A percentile compares a stretch with the other conserved stretches of the same genome.
Evolutionary conservation across 2,329 filamentous ascomycete species (phyloP).

Genomic region (Alternaria infectoria): DNA sequence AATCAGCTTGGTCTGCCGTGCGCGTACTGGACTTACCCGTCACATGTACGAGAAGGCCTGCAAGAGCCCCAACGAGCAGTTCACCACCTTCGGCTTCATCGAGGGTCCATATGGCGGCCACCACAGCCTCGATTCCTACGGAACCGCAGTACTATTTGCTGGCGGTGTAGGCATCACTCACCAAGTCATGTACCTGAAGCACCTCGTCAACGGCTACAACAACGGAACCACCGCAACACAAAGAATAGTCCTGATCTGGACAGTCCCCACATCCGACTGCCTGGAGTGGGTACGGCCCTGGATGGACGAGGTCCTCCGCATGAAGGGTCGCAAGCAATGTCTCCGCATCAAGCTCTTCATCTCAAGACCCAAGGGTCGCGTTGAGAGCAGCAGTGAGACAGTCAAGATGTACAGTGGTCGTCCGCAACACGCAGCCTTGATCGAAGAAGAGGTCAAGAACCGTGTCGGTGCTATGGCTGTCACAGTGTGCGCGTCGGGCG

Average conservation of each 20-base stretch:
- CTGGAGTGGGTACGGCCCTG: conserved; percentile 69
- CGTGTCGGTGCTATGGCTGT: conserved; percentile 66
- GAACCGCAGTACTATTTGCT: conserved; percentile 79
- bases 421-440: conserved; percentile 61
- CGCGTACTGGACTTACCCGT: conserved; percentile 75
- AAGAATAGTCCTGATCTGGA: conserved; percentile 78
- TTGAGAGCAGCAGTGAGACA: conserved; percentile 63
- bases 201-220: conserved; percentile 71
- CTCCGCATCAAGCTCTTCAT: conserved; percentile 68
- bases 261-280: conserved; percentile 73
- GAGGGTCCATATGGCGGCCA: conserved; percentile 80
- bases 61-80: conserved; percentile 63
- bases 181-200: conserved; percentile 75
- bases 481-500: conserved; percentile 68
- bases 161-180: conserved; percentile 84
- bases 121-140: conserved; percentile 75
- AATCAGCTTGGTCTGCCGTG: conserved; percentile 76
- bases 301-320: conserved; percentile 69
- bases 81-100: conserved; percentile 69
- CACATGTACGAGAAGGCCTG: conserved; percentile 72
- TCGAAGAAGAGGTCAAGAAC: conserved; percentile 63
- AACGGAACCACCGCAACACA: conserved; percentile 74
- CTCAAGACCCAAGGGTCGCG: conserved; percentile 63
- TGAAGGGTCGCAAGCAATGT: conserved; percentile 64
- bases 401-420: conserved; percentile 68